Conservation (phyloP, 1,139 yeast genomes). For the Blastobotrys aristatus region DNA sequence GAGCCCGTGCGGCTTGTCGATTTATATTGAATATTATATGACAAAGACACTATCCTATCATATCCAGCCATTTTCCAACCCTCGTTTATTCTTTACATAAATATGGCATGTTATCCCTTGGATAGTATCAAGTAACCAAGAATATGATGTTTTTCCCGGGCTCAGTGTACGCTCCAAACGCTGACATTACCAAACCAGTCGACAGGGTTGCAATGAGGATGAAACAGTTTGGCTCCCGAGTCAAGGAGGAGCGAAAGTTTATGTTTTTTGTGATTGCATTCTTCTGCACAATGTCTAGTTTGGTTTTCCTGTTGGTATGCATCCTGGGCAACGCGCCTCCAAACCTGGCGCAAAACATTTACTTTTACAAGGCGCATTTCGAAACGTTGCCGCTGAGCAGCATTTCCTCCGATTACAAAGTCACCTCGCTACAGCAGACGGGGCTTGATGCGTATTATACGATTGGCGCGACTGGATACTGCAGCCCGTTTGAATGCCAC, state of each 20-base stretch:
- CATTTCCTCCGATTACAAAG: neutral
- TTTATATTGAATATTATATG: neutral
- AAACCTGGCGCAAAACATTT: neutral
- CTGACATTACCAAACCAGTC: neutral
- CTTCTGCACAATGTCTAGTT: neutral
- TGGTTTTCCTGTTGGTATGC: slow-evolving; percentile 3
- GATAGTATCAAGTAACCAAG: too few relatives aligned
- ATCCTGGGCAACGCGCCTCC: slow-evolving; percentile 9
- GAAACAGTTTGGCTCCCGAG: neutral
- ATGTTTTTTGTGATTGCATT: neutral
- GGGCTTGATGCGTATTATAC: slow-evolving; percentile 2
- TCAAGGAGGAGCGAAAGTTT: neutral
- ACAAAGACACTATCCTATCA: neutral
- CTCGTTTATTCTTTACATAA: neutral
- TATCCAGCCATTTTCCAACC: neutral
- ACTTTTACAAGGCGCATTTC: neutral
- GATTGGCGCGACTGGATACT: slow-evolving; percentile 8
- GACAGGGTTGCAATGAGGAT: neutral
- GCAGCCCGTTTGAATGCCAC: slow-evolving; percentile 1
- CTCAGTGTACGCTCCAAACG: neutral
- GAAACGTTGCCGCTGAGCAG: neutral
- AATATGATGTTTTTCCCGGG: slow-evolving; percentile 2
- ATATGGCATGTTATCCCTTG: neutral
- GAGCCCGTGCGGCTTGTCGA: neutral
- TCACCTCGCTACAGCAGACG: neutral